Conservation (phyloP, 2,329 filamentous ascomycete genomes). For the Colletotrichum filicis region DNA sequence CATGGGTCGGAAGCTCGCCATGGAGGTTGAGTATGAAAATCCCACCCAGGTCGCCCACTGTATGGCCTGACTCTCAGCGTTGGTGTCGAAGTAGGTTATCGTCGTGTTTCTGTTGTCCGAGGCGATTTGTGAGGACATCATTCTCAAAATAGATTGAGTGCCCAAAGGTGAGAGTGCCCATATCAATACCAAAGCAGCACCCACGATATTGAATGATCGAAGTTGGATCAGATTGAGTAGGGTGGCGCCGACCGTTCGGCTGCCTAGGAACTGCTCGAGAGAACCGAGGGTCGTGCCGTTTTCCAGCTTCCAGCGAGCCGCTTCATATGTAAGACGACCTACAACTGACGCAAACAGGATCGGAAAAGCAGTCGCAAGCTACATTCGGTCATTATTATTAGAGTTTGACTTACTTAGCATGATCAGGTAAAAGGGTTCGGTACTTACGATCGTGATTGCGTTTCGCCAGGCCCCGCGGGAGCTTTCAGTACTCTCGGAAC, state of each 20-base stretch:
- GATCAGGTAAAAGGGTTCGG: accelerated
- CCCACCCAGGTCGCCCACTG: not conserved
- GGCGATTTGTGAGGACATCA: not conserved
- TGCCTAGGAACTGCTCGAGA: conserved; percentile 45
- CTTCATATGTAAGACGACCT: conserved; percentile 40
- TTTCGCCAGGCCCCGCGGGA: no score
- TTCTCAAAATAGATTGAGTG: conserved; percentile 41
- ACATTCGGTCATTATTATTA: not conserved
- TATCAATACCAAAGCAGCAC: conserved; percentile 38
- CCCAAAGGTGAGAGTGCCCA: conserved; percentile 46
- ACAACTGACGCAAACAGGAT: conserved; percentile 43
- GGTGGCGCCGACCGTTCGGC: conserved; percentile 42
- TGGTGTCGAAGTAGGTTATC: not conserved
- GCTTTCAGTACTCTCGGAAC: no score
- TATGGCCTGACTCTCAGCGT: not conserved
- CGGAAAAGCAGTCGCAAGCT: conserved; percentile 41
- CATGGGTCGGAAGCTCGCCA: not conserved
- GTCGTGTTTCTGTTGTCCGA: not conserved
- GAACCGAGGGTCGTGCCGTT: conserved; percentile 39
- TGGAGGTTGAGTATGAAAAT: no score
- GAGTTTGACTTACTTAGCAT: no score
- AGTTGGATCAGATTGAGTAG: conserved; percentile 41
- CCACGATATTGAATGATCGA: conserved; percentile 40
- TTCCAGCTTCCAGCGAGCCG: conserved; percentile 42
- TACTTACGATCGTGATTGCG: no score